Percentiles rank a stretch among this genome's conserved stretches.
phyloP scores from a whole-genome alignment of 2,329 filamentous ascomycete species.

The Ceratocystis harringtonii region DNA sequence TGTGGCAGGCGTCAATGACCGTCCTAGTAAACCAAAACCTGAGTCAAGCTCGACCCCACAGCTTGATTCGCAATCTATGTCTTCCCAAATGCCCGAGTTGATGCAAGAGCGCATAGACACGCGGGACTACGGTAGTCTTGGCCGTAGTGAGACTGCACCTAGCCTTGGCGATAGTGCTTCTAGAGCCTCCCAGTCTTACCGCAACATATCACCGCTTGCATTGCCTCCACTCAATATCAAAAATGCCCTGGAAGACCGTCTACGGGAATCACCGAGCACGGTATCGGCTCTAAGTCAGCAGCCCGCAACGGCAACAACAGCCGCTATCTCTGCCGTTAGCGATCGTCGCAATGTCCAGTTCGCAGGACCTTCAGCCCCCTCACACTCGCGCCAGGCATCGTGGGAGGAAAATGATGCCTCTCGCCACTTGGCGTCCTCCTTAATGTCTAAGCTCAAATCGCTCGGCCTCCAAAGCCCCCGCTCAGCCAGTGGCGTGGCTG shows the following conservation, averaged over 20 bases:
- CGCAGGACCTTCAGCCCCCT: conserved; percentile 37
- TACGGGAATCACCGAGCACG: neutral
- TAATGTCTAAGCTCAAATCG: conserved; percentile 68
- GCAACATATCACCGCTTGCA: conserved; percentile 10
- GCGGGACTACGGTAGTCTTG: conserved; percentile 2
- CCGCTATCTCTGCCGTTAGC: neutral
- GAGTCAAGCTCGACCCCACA: neutral
- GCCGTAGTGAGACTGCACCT: neutral
- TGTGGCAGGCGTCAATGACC: neutral
- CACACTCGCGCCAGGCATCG: conserved; percentile 48
- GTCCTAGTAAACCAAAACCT: neutral
- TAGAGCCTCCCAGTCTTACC: conserved; percentile 6
- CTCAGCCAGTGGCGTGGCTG: conserved; percentile 20
- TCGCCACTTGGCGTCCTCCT: conserved; percentile 44
- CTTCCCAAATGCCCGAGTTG: neutral
- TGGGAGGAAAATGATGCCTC: conserved; percentile 49
- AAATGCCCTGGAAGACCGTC: neutral
- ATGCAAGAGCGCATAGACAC: conserved; percentile 9
- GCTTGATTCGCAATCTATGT: neutral
- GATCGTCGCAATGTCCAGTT: conserved; percentile 60
- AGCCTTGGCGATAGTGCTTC: conserved; percentile 3
- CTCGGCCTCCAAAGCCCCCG: conserved; percentile 43
- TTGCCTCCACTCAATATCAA: conserved; percentile 13
- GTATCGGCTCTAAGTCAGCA: neutral
- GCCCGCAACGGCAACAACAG: neutral